Percentiles rank a stretch among this genome's conserved stretches.
These are phyloP conservation scores for Lablab purpureus DNA, from an alignment of 306 rosid genomes.

Conservation along the genomic window DNA sequence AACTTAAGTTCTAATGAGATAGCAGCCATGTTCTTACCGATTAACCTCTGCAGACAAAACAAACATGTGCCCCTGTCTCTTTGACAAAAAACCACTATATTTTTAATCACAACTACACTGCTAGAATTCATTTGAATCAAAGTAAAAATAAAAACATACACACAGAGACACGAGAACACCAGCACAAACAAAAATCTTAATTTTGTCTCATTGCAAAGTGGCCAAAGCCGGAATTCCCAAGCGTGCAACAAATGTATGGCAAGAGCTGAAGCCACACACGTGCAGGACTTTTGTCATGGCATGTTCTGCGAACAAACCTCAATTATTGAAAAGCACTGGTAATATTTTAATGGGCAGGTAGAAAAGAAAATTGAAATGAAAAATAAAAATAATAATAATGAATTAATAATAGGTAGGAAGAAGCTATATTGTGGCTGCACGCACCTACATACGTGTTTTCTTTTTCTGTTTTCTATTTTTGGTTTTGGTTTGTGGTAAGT, in stretches of 20 bases:
- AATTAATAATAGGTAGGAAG: neutral
- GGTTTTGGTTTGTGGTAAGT: neutral
- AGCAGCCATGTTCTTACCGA: no score
- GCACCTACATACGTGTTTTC: neutral
- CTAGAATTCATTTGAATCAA: slow-evolving; percentile 9
- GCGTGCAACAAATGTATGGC: slow-evolving; percentile 47
- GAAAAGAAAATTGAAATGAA: neutral
- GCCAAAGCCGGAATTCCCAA: slow-evolving; percentile 17
- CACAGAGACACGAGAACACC: neutral
- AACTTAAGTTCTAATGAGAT: no score
- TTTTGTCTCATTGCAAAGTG: slow-evolving; percentile 30
- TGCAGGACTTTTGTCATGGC: slow-evolving; percentile 30
- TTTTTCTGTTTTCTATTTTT: neutral
- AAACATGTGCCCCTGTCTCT: neutral
- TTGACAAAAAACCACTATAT: neutral
- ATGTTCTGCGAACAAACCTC: slow-evolving; percentile 27
- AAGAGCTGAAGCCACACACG: slow-evolving; percentile 39
- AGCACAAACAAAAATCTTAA: slow-evolving; percentile 12
- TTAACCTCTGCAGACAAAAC: neutral
- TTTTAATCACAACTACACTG: neutral
- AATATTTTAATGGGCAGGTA: slow-evolving; percentile 6
- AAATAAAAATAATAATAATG: no score
- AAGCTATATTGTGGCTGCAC: neutral
- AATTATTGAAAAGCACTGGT: slow-evolving; percentile 38
- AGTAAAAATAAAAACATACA: neutral